phyloP scores from a whole-genome alignment of 2,329 filamentous ascomycete species.

The Aspergillus pseudonomiae region DNA sequence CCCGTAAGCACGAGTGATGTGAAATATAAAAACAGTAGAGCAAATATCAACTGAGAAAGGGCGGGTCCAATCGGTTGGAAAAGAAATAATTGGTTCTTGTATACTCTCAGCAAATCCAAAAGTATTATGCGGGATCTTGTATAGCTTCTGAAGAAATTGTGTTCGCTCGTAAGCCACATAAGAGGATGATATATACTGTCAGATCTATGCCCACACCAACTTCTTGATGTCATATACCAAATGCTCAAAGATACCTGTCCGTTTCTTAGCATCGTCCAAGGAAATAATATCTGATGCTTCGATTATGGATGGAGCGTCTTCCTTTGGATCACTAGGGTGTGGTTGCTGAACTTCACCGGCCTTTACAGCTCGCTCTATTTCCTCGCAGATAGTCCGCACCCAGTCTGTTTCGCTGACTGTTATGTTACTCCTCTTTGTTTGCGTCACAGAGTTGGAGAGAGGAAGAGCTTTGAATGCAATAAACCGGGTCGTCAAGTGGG shows the following conservation, averaged over 20 bases:
- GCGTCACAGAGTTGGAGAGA: conserved; percentile 33
- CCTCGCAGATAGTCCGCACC: conserved; percentile 68
- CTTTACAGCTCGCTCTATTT: conserved; percentile 71
- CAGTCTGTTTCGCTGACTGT: conserved; percentile 54
- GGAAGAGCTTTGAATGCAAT: conserved; percentile 50
- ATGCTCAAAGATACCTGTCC: conserved; percentile 83
- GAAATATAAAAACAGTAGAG: neutral
- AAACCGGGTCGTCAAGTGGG: conserved; percentile 36
- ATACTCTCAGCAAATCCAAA: neutral
- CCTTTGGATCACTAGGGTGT: conserved; percentile 19
- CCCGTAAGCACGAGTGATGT: neutral
- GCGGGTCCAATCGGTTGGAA: neutral
- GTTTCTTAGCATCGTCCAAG: conserved; percentile 80
- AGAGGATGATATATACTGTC: neutral
- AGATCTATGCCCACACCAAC: conserved; percentile 73
- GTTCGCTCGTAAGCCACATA: neutral
- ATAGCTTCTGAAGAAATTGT: neutral
- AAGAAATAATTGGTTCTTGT: neutral
- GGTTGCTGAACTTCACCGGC: conserved; percentile 47
- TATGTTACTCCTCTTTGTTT: conserved; percentile 11
- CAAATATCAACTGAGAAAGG: neutral
- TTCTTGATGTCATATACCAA: conserved; percentile 90
- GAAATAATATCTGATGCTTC: conserved; percentile 75
- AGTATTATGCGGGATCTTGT: neutral
- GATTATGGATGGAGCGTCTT: conserved; percentile 38